Evolutionary conservation across 176 grass and related monocot species (phyloP).

Genomic region (Avena eriantha): DNA sequence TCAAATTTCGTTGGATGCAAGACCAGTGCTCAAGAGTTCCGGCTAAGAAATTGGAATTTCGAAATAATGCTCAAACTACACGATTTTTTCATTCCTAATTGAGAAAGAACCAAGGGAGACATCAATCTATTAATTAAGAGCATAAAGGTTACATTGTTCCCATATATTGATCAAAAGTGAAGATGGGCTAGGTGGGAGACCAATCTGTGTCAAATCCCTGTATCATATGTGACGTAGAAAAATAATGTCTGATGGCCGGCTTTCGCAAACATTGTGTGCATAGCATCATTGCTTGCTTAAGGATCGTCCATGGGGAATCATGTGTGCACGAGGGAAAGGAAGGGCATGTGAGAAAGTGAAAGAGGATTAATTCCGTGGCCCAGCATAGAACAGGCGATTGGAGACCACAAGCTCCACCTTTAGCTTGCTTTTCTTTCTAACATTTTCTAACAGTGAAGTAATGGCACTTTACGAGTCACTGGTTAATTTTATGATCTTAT

Average conservation of each 20-base stretch:
- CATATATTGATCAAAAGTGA: neutral
- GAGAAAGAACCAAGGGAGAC: neutral
- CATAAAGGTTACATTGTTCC: neutral
- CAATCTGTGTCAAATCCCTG: neutral
- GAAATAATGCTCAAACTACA: neutral
- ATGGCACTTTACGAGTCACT: neutral
- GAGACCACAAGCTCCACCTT: neutral
- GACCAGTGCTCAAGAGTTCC: neutral
- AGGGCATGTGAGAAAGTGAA: slow-evolving; percentile 36
- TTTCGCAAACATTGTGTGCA: neutral
- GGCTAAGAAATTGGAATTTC: neutral
- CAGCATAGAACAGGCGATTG: neutral
- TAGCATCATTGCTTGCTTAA: slow-evolving; percentile 32
- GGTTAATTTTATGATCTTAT: neutral
- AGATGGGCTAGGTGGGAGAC: neutral
- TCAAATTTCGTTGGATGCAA: too few relatives aligned
- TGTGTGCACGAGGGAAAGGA: slow-evolving; percentile 36
- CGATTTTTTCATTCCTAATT: neutral
- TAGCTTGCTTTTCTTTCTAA: neutral
- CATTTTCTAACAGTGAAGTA: neutral
- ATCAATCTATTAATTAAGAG: neutral
- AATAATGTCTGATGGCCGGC: neutral
- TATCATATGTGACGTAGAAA: neutral
- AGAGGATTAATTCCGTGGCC: neutral
- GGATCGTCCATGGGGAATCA: slow-evolving; percentile 51